Evolutionary conservation across 2,329 filamentous ascomycete genomes (phyloP).

Genomic region (Talaromyces sp.): DNA sequence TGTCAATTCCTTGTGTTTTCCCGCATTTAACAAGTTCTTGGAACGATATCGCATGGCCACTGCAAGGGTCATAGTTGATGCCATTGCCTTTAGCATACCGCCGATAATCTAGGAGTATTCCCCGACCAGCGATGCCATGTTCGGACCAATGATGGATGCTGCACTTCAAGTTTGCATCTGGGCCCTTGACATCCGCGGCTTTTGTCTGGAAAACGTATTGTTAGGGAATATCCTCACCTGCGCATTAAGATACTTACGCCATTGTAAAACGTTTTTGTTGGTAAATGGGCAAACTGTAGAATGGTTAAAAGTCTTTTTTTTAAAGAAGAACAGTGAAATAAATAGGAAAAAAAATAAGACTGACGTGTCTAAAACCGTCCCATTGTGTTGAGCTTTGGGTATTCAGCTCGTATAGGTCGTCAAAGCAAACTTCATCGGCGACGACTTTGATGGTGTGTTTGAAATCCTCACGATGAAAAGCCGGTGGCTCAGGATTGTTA

Average conservation of each 20-base stretch:
- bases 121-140: conserved; percentile 37
- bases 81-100: conserved; percentile 48
- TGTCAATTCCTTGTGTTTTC: conserved; percentile 56
- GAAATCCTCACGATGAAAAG: conserved; percentile 51
- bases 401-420: conserved; percentile 45
- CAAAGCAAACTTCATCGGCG: conserved; percentile 32
- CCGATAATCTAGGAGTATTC: conserved; percentile 39
- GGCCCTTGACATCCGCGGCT: conserved; percentile 30
- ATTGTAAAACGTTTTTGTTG: conserved; percentile 37
- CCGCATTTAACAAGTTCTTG: conserved; percentile 57
- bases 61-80: conserved; percentile 50
- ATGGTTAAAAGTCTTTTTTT: conserved; percentile 7
- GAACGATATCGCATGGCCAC: conserved; percentile 50
- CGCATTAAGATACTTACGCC: conserved; percentile 22
- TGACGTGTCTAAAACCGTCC: conserved; percentile 48
- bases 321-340: not conserved
- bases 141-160: conserved; percentile 41
- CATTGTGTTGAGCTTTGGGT: conserved; percentile 48
- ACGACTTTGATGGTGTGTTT: conserved; percentile 51
- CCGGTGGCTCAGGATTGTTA: conserved; percentile 49
- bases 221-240: not conserved
- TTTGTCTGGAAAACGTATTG: conserved; percentile 23
- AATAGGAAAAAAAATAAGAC: conserved; percentile 3
- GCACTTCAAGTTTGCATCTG: conserved; percentile 30
- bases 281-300: conserved; percentile 33